Conservation (phyloP, 495 filamentous ascomycete species). For the Penicillium ucsense region DNA sequence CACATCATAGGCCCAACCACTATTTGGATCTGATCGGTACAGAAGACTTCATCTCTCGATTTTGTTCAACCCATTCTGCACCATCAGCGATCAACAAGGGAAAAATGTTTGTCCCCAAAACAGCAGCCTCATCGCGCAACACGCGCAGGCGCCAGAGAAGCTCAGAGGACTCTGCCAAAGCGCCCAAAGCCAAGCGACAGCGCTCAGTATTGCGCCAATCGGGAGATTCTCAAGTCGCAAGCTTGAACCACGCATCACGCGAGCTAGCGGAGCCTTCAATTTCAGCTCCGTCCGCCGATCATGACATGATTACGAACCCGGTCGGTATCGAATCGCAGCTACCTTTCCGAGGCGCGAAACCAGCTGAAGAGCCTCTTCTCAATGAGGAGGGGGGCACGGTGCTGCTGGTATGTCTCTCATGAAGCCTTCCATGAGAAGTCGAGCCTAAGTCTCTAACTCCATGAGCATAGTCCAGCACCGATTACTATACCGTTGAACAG, state of each 20-base stretch:
- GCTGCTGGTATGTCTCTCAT: constrained; percentile 44
- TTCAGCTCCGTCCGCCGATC: constrained; percentile 3
- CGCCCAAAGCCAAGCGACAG: constrained; percentile 64
- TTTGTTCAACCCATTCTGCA: too few species aligned
- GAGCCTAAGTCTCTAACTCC: too few species aligned
- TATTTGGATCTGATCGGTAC: not conserved
- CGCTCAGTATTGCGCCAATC: constrained; percentile 51
- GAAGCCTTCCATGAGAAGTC: too few species aligned
- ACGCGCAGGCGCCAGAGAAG: constrained; percentile 60
- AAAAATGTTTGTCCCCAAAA: constrained; percentile 54
- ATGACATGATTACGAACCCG: constrained; percentile 4
- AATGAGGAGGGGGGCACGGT: constrained; percentile 48
- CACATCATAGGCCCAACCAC: too few species aligned
- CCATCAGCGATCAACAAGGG: too few species aligned
- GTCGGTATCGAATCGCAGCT: constrained; percentile 32
- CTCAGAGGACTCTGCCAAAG: constrained; percentile 53
- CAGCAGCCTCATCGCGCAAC: constrained; percentile 42
- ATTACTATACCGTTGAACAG: constrained; percentile 76
- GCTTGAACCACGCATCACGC: constrained; percentile 11
- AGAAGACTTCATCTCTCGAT: not conserved
- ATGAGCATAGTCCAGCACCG: constrained; percentile 62
- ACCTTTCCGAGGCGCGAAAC: constrained; percentile 52
- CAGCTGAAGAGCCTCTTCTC: constrained; percentile 33
- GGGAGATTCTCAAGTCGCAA: constrained; percentile 24
- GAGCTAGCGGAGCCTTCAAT: constrained; percentile 11